Evolutionary conservation across 306 rosid species (phyloP).

Genomic region (Albizia julibrissin): DNA sequence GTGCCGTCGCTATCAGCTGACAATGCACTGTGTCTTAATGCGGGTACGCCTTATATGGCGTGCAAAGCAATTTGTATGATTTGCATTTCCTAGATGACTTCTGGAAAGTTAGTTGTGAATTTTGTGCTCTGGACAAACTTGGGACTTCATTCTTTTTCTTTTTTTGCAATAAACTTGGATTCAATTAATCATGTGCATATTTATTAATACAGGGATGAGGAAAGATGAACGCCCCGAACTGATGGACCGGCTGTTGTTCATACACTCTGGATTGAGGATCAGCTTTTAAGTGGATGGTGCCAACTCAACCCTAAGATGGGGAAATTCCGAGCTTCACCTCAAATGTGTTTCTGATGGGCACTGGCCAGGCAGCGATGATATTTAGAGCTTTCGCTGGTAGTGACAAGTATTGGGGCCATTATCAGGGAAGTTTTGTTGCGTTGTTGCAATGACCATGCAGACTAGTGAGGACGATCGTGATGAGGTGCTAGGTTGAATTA

Average conservation of each 20-base stretch:
- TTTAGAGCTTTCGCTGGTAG: slow-evolving; percentile 40
- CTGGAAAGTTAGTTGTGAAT: background rate
- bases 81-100: slow-evolving; percentile 11
- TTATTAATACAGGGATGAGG: slow-evolving; percentile 46
- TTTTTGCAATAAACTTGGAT: background rate
- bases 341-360: slow-evolving; percentile 40
- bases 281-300: slow-evolving; percentile 41
- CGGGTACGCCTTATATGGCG: background rate
- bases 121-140: background rate
- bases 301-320: slow-evolving; percentile 24
- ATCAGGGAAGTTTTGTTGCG: slow-evolving; percentile 39
- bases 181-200: slow-evolving; percentile 10
- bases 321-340: slow-evolving; percentile 35
- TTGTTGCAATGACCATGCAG: slow-evolving; percentile 42
- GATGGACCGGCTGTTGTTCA: slow-evolving; percentile 46
- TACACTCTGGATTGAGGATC: slow-evolving; percentile 44
- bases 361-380: slow-evolving; percentile 25
- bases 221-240: slow-evolving; percentile 38
- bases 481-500: slow-evolving; percentile 43
- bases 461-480: slow-evolving; percentile 40
- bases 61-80: slow-evolving; percentile 16
- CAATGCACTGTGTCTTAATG: background rate
- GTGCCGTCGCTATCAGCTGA: background rate
- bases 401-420: slow-evolving; percentile 43
- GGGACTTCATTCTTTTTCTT: background rate